phyloP scores from a whole-genome alignment of 768 basidiomycete species.

The Pleurotus pulmonarius region DNA sequence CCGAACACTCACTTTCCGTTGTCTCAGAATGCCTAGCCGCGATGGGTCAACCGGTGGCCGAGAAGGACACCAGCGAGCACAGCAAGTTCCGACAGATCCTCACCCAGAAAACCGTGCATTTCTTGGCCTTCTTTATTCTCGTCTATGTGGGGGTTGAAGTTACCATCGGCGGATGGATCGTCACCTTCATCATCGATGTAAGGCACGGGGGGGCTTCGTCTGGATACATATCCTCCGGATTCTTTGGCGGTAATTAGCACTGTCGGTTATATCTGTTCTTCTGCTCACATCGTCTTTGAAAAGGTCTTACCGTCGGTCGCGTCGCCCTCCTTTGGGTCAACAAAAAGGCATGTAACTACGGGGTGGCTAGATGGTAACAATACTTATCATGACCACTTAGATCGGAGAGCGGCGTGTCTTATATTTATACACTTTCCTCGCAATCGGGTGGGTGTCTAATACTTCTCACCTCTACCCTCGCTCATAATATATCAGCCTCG shows the following conservation, averaged over 20 bases:
- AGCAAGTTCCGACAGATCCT: slow-evolving; percentile 32
- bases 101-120: slow-evolving; percentile 30
- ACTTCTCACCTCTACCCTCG: not conserved
- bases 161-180: slow-evolving; percentile 46
- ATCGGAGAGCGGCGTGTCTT: slow-evolving; percentile 34
- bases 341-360: slow-evolving; percentile 17
- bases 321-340: slow-evolving; percentile 29
- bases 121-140: slow-evolving; percentile 37
- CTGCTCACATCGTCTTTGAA: not conserved
- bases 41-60: slow-evolving; percentile 32
- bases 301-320: slow-evolving; percentile 37
- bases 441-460: slow-evolving; percentile 23
- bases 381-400: slow-evolving; percentile 13
- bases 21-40: slow-evolving; percentile 35
- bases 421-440: slow-evolving; percentile 30
- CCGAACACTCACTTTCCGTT: not conserved
- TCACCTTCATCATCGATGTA: slow-evolving; percentile 35
- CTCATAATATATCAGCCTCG: slow-evolving; percentile 27
- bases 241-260: slow-evolving; percentile 32
- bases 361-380: not conserved
- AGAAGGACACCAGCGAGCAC: slow-evolving; percentile 19
- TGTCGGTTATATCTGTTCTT: not conserved
- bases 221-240: slow-evolving; percentile 30
- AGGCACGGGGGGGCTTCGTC: slow-evolving; percentile 29
- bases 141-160: slow-evolving; percentile 33